Base-by-base conservation (phyloP, 768 basidiomycete species). In the Mycena pura region DNA sequence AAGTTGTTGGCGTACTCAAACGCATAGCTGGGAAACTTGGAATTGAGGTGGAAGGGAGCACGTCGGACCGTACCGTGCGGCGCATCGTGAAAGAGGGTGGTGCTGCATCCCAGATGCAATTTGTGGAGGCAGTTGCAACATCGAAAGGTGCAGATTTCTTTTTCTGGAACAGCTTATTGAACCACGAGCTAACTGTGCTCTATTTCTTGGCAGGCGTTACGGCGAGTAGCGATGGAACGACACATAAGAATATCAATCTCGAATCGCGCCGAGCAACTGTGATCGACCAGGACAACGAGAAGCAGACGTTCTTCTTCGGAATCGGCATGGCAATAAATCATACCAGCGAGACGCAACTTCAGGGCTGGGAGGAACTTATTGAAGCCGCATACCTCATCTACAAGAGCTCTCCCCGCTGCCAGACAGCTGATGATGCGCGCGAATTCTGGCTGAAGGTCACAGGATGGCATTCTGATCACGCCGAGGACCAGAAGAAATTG, bases 401-500 rank as follows among this genome's bases (percentile, higher is more conserved):
- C 9, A 31, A 31, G 28, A 22, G 5, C 22, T 21, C 19, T 13
- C n/a, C 13, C 10, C 36, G 8, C 32, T 15, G 10, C 19, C 44
- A 15, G 51, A 24, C 14, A 24, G 29, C 22, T 17, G 45, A n/a
- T 27, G 40, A 59, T 13, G 15, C 36, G 15, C 39, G 36, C 1
- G 45, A 63, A 9, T 57, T 67, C 36, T 28, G 56, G 8, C 4
- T 10, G 1, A 63, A 60, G 29, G 36, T 67, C 15, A 60, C 28
- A 8, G 67, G 66, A 0, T 43, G 63, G n/a, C 38, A 51, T 29
- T 56, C 61, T n/a, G n/a, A n/a, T n/a, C n/a, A n/a, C n/a, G n/a
- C n/a, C n/a, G n/a, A n/a, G n/a, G n/a, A n/a, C n/a, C 68, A 70
- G 39, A 69, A 66, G 56, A 65, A 66, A 49, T 36, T 65, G 6